Conservation (phyloP, 352 stramenopile species). For the Globisporangium irregulare region DNA sequence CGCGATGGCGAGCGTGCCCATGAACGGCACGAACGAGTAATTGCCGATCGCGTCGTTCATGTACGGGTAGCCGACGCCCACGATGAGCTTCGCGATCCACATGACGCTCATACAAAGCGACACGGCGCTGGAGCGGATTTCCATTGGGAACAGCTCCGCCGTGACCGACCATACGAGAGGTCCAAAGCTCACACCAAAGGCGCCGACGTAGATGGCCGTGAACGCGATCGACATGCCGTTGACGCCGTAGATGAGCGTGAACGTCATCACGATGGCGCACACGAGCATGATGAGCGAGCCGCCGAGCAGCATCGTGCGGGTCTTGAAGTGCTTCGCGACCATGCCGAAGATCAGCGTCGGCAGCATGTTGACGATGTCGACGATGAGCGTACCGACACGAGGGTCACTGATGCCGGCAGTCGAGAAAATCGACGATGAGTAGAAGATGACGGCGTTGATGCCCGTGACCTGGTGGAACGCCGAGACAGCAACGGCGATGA, state of each 20-base stretch:
- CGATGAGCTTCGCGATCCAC: constrained; percentile 44
- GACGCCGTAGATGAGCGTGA: constrained; percentile 38
- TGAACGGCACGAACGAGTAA: constrained; percentile 39
- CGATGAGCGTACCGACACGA: constrained; percentile 36
- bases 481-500: constrained; percentile 35
- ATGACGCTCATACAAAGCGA: constrained; percentile 39
- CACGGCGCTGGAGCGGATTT: constrained; percentile 27
- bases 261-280: constrained; percentile 40
- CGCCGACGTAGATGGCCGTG: constrained; percentile 43
- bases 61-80: constrained; percentile 43
- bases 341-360: constrained; percentile 29
- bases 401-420: constrained; percentile 39
- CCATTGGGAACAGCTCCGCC: constrained; percentile 31
- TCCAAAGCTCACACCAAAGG: constrained; percentile 42
- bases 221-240: constrained; percentile 41
- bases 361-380: constrained; percentile 37
- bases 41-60: constrained; percentile 28
- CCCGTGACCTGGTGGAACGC: constrained; percentile 45
- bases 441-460: constrained; percentile 57
- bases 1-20: constrained; percentile 24
- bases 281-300: constrained; percentile 47
- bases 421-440: constrained; percentile 45
- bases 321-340: constrained; percentile 39
- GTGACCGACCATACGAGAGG: constrained; percentile 42
- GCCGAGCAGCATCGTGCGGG: constrained; percentile 53